These are phyloP conservation scores for Mucor lusitanicus DNA, from an alignment of 371 early-diverging fungal genomes.

Conservation along the genomic window DNA sequence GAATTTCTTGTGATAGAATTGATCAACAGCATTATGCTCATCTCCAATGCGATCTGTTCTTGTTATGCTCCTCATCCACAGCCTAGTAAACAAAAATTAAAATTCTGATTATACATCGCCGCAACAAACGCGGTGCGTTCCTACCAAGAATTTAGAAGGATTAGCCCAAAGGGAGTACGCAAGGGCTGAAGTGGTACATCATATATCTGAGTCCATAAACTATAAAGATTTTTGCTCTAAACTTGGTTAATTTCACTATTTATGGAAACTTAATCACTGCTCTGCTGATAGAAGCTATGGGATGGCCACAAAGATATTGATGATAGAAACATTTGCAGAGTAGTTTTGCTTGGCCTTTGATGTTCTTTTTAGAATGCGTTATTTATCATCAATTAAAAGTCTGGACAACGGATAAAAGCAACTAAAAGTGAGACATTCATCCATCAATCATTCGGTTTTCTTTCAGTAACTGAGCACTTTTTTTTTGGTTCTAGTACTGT, in stretches of 20 bases:
- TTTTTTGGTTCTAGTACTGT: not conserved
- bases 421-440: not conserved
- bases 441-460: not conserved
- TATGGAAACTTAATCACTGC: not conserved
- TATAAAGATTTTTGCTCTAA: too few relatives aligned
- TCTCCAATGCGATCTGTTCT: too few relatives aligned
- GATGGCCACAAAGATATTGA: not conserved
- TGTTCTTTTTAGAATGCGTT: not conserved
- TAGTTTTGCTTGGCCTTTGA: not conserved
- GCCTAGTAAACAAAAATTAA: too few relatives aligned
- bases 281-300: not conserved
- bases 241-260: not conserved
- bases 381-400: not conserved
- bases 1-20: too few relatives aligned
- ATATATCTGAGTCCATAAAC: too few relatives aligned
- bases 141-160: too few relatives aligned
- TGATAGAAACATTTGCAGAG: not conserved
- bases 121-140: too few relatives aligned
- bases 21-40: too few relatives aligned
- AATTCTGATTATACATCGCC: too few relatives aligned
- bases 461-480: not conserved
- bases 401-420: not conserved
- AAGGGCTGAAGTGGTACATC: too few relatives aligned
- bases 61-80: too few relatives aligned
- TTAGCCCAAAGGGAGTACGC: too few relatives aligned